phyloP scores from a whole-genome alignment of 2,329 filamentous ascomycete species.

The Apiospora phragmitis region DNA sequence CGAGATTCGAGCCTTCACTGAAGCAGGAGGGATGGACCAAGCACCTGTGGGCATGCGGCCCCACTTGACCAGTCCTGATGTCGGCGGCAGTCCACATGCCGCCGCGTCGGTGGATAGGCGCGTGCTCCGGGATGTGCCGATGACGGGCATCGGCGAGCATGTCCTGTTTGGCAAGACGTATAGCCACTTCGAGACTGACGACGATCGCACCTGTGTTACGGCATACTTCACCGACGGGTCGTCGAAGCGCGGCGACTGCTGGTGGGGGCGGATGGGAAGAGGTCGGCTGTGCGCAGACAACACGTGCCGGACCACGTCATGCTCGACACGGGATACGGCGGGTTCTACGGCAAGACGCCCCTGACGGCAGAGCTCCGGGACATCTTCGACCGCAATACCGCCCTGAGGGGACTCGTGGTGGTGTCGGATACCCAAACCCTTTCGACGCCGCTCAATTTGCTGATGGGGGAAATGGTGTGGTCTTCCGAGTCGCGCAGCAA shows the following conservation, averaged over 20 bases:
- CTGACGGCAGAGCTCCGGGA: constrained; percentile 27
- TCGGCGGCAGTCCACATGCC: constrained; percentile 19
- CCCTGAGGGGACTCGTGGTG: constrained; percentile 27
- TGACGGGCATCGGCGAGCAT: constrained; percentile 29
- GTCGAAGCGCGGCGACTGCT: constrained; percentile 30
- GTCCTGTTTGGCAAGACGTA: constrained; percentile 33
- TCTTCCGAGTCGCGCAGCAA: not conserved
- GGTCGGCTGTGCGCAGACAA: constrained; percentile 37
- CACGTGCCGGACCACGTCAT: constrained; percentile 33
- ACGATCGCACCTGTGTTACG: constrained; percentile 19
- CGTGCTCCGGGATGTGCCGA: constrained; percentile 33
- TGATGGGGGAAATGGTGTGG: constrained; percentile 8
- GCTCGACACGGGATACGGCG: constrained; percentile 38
- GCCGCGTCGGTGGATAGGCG: constrained; percentile 29
- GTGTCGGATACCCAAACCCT: constrained; percentile 18
- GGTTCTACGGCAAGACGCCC: constrained; percentile 41
- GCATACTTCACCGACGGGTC: constrained; percentile 36
- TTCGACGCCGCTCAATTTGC: constrained; percentile 16
- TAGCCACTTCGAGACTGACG: constrained; percentile 20
- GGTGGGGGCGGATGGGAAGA: constrained; percentile 40
- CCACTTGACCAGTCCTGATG: constrained; percentile 7
- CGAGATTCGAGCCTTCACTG: not conserved
- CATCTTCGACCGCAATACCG: constrained; percentile 17
- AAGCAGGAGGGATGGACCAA: not conserved
- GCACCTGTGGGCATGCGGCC: not conserved